These are phyloP conservation scores for Daucus carota DNA, from an alignment of 129 eudicot genomes.

Conservation along the genomic window DNA sequence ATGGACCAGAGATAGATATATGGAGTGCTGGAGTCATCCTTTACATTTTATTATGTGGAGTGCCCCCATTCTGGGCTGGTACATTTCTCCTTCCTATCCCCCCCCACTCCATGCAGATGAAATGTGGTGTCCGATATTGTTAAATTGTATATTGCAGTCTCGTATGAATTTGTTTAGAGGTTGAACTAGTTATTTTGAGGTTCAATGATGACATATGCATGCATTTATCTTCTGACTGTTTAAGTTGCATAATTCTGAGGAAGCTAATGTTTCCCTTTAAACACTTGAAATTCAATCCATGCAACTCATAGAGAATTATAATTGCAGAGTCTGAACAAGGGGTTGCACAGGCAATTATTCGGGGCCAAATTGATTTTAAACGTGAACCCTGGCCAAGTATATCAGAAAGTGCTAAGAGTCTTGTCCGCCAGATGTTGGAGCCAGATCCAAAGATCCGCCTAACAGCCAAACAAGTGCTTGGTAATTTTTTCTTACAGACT, in stretches of 20 bases:
- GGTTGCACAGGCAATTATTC: conserved; percentile 90
- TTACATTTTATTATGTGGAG: conserved; percentile 74
- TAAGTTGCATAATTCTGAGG: not conserved
- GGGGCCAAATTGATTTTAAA: conserved; percentile 73
- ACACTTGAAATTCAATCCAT: not conserved
- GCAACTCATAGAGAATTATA: conserved; percentile 6
- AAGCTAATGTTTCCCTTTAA: not conserved
- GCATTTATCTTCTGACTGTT: not conserved
- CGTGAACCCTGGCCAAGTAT: conserved; percentile 95
- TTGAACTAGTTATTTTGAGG: not conserved
- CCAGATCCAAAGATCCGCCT: conserved; percentile 75
- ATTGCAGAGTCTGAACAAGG: conserved; percentile 89
- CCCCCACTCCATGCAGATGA: too few relatives aligned
- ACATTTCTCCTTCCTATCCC: conserved; percentile 7
- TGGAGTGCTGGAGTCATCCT: conserved; percentile 95
- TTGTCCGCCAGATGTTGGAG: conserved; percentile 87
- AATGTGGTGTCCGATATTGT: not conserved
- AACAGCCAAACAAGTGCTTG: conserved; percentile 83
- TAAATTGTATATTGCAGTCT: not conserved
- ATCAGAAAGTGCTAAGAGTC: conserved; percentile 78
- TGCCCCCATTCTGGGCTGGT: conserved; percentile 97
- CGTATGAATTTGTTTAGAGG: not conserved
- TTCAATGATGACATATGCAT: not conserved
- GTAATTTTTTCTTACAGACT: conserved; percentile 24
- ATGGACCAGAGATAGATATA: conserved; percentile 89